Base-by-base conservation (phyloP, 495 filamentous ascomycete species). In the Penicillium verhagenii region DNA sequence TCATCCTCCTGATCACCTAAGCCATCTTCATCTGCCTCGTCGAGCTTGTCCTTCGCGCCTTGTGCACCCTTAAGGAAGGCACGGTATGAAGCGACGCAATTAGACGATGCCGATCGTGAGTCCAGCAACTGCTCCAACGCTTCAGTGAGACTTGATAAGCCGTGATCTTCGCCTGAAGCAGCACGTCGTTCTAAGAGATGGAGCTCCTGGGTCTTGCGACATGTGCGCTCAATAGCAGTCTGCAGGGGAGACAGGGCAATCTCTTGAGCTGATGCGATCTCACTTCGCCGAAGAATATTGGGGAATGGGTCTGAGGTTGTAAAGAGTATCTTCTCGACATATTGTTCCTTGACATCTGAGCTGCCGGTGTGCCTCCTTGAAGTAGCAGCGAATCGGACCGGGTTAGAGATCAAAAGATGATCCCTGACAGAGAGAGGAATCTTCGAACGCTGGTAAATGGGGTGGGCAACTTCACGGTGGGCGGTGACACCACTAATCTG, bases 221-320 rank as follows among this genome's bases (percentile, higher is more conserved):
- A 85, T 31, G 95, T 90, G n/a, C 93, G 83, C 67, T 97, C 93
- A 42, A 97, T 81, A 4, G 89, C 94, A 6, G 91, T 93, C 63
- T 97, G 87, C 54, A 93, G 73, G 8, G 93, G 88, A 20, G 82
- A 81, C 13, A 96, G 68, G 2, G 79, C 78, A 19, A 89, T 66
- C 24, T 84, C 83, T n/a, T 83, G 73, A n/a, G 81, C 77, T 3
- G 79, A 68, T 10, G 95, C 68, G 51, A 98, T 86, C 71, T 97
- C 94, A 63, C 90, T 95, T 40, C 92, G 81, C 31, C 91, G 83
- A 21, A 96, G 76, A 37, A 98, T 94, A 8, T 91, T 96, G 6
- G 94, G 95, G 73, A 98, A 97, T 1, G 87, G 61, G 58, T 96
- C 92, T 0, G 86, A 85, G 7, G 91, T 92, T 4, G 82, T 89